Percentiles rank a stretch among this genome's conserved stretches.
Conservation (phyloP, 1,139 yeast species). For the Lodderomyces metapsilosis region DNA sequence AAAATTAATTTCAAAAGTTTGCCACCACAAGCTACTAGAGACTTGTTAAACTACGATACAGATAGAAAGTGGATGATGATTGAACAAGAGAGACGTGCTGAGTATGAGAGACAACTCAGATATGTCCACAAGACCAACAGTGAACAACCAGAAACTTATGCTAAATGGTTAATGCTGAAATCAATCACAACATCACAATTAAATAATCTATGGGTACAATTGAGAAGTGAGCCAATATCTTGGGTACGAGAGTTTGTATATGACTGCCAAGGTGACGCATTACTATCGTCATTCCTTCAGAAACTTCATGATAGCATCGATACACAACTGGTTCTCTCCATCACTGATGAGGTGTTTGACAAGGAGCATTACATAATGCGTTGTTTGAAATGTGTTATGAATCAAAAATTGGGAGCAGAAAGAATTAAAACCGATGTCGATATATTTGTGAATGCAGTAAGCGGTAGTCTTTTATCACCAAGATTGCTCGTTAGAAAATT, state of each 20-base stretch:
- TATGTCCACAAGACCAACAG: constrained; percentile 34
- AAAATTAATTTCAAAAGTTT: constrained; percentile 79
- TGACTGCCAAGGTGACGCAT: constrained; percentile 85
- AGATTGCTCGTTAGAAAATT: constrained; percentile 72
- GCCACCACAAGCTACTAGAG: constrained; percentile 75
- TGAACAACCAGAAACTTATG: constrained; percentile 73
- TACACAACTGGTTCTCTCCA: constrained; percentile 34
- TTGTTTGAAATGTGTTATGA: constrained; percentile 49
- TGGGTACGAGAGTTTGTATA: constrained; percentile 83
- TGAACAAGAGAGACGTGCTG: constrained; percentile 82
- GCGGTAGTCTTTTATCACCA: constrained; percentile 51
- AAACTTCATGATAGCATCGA: constrained; percentile 40
- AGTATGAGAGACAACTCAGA: constrained; percentile 58
- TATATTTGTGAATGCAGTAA: constrained; percentile 40
- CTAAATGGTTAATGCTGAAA: constrained; percentile 69
- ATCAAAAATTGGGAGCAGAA: constrained; percentile 45
- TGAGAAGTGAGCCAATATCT: constrained; percentile 85
- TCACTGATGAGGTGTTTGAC: constrained; percentile 46
- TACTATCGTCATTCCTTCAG: constrained; percentile 49
- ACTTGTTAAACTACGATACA: constrained; percentile 70
- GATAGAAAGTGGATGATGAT: constrained; percentile 92
- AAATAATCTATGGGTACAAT: constrained; percentile 84
- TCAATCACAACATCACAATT: constrained; percentile 68
- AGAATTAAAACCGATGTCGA: constrained; percentile 42
- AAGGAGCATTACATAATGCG: constrained; percentile 47